These are phyloP conservation scores for Trypanosoma boissoni DNA, from an alignment of 208 protist species.

Conservation along the genomic window DNA sequence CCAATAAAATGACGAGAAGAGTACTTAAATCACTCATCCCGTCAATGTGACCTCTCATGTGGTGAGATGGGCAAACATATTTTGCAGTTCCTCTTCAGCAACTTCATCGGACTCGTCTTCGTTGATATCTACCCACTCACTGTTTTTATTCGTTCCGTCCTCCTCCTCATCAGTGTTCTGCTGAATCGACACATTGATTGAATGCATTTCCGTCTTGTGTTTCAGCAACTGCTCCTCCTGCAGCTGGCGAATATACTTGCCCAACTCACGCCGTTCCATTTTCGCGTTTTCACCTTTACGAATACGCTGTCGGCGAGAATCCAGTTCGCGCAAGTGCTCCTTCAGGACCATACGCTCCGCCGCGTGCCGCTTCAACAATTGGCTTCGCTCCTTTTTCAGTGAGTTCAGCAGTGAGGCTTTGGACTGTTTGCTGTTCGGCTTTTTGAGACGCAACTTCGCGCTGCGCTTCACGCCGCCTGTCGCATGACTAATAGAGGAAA, in stretches of 20 bases:
- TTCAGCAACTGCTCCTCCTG: slow-evolving; percentile 75
- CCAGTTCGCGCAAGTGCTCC: slow-evolving; percentile 73
- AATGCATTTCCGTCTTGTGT: slow-evolving; percentile 61
- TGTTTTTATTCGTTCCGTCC: slow-evolving; percentile 39
- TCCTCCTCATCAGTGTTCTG: slow-evolving; percentile 26
- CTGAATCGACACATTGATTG: slow-evolving; percentile 62
- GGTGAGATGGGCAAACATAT: slow-evolving; percentile 84
- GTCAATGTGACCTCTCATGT: slow-evolving; percentile 28
- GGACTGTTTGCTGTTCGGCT: background rate
- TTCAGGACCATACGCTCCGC: slow-evolving; percentile 84
- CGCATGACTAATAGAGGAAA: background rate
- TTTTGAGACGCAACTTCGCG: slow-evolving; percentile 23
- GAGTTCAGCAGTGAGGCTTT: slow-evolving; percentile 8
- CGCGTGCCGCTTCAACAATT: slow-evolving; percentile 69
- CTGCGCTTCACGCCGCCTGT: slow-evolving; percentile 9
- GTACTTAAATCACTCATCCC: background rate
- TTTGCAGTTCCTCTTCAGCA: slow-evolving; percentile 60
- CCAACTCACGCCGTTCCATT: slow-evolving; percentile 80
- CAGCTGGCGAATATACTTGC: slow-evolving; percentile 86
- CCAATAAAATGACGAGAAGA: background rate
- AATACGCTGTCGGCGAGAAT: slow-evolving; percentile 55
- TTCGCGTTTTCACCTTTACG: slow-evolving; percentile 72
- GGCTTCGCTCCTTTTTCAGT: slow-evolving; percentile 45
- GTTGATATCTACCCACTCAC: slow-evolving; percentile 38
- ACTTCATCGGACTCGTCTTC: slow-evolving; percentile 28